Conservation (phyloP, 495 filamentous ascomycete genomes). For the Sabuloglossum arenarium region DNA sequence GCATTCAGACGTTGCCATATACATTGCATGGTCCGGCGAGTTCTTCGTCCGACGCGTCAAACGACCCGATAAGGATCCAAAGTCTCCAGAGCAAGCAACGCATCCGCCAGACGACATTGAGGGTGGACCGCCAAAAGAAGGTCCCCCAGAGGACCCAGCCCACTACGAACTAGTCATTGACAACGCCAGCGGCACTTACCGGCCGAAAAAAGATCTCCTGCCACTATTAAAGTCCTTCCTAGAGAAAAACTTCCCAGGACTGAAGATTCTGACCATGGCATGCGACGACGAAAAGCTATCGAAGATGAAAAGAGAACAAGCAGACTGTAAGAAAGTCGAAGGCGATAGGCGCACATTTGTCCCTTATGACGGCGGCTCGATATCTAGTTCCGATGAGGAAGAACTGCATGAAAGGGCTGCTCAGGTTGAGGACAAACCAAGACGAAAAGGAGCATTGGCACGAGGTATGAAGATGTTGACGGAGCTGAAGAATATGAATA, state of each 20-base stretch:
- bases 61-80: constrained; percentile 18
- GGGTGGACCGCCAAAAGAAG: constrained; percentile 14
- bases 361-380: constrained; percentile 25
- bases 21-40: constrained; percentile 80
- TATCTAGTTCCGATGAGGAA: constrained; percentile 5
- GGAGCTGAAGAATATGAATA: background rate
- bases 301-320: constrained; percentile 38
- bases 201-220: constrained; percentile 56
- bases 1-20: constrained; percentile 76
- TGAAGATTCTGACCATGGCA: constrained; percentile 47
- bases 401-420: background rate
- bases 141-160: constrained; percentile 30
- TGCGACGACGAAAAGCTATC: constrained; percentile 47
- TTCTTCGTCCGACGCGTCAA: constrained; percentile 68
- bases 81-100: constrained; percentile 9
- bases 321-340: constrained; percentile 39
- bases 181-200: constrained; percentile 86
- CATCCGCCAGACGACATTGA: constrained; percentile 21
- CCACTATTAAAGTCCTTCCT: constrained; percentile 50
- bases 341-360: constrained; percentile 42
- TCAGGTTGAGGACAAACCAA: background rate
- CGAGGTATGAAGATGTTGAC: background rate
- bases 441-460: background rate
- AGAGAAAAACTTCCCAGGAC: constrained; percentile 44
- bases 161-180: constrained; percentile 82